Evolutionary conservation across 2,329 filamentous ascomycete species (phyloP).

Genomic region (Pseudofabraea citricarpa): DNA sequence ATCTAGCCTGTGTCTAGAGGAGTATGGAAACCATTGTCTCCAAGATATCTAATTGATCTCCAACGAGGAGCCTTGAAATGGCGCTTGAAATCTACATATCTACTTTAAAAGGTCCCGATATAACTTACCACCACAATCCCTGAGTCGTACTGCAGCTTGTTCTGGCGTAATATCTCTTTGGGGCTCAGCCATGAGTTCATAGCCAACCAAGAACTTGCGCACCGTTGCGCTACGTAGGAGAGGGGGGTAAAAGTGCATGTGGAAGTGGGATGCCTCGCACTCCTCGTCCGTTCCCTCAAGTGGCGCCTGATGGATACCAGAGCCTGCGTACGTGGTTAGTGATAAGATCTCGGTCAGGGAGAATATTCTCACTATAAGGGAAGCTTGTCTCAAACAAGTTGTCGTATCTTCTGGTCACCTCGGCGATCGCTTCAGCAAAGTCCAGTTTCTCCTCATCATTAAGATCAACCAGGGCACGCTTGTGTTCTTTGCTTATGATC

Average conservation of each 20-base stretch:
- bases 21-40: too few species aligned
- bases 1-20: too few species aligned
- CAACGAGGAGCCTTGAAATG: too few species aligned
- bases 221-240: constrained; percentile 89
- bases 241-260: constrained; percentile 97
- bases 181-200: constrained; percentile 95
- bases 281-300: constrained; percentile 78
- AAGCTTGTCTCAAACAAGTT: constrained; percentile 97
- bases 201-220: constrained; percentile 93
- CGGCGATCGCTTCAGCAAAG: constrained; percentile 79
- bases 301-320: constrained; percentile 93
- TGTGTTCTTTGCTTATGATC: constrained; percentile 78
- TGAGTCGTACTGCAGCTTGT: constrained; percentile 77
- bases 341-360: background rate
- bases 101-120: constrained; percentile 58
- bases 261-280: constrained; percentile 82
- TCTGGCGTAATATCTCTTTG: constrained; percentile 97
- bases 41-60: too few species aligned
- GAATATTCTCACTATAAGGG: constrained; percentile 68
- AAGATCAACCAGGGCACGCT: constrained; percentile 80
- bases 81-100: background rate
- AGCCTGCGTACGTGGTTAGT: constrained; percentile 46
- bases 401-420: constrained; percentile 88
- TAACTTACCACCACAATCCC: constrained; percentile 71
- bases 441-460: constrained; percentile 62